A percentile compares a stretch with the other conserved stretches of the same genome.
phyloP scores from a whole-genome alignment of 139 green algal species.

The Coelastrella sp. region DNA sequence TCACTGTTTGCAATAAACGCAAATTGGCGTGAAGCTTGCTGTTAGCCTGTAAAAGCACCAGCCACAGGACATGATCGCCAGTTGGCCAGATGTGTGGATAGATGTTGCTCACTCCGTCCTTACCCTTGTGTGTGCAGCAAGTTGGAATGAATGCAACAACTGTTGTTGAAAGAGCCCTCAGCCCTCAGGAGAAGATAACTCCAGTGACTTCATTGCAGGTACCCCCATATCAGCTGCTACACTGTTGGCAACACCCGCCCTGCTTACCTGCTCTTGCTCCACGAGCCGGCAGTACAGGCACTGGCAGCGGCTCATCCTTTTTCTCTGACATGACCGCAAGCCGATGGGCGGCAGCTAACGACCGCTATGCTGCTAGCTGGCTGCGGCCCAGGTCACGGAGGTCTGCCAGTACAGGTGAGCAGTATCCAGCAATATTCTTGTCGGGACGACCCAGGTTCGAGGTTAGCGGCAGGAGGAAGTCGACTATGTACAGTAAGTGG shows the following conservation, averaged over 20 bases:
- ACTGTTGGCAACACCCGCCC: not conserved
- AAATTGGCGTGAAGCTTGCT: no score
- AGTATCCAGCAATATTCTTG: no score
- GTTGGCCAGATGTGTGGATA: not conserved
- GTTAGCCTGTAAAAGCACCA: no score
- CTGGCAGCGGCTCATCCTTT: slow-evolving; percentile 17
- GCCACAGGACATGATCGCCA: no score
- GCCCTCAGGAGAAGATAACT: not conserved
- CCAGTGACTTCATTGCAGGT: not conserved
- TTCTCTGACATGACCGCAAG: not conserved
- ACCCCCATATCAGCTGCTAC: not conserved
- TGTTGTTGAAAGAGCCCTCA: not conserved
- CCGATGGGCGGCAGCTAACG: not conserved
- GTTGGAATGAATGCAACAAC: not conserved
- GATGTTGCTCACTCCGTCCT: not conserved
- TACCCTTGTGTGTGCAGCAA: not conserved
- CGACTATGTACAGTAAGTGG: no score
- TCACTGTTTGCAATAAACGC: no score
- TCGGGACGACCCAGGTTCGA: no score
- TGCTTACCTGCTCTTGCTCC: slow-evolving; percentile 1
- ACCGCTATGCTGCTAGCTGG: not conserved
- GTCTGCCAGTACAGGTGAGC: not conserved
- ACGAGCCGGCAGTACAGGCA: slow-evolving; percentile 15
- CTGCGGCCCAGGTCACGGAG: not conserved
- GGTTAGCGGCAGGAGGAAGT: no score